These are phyloP conservation scores for Zygoascus sp. DNA, from an alignment of 1,139 yeast genomes.

Conservation along the genomic window DNA sequence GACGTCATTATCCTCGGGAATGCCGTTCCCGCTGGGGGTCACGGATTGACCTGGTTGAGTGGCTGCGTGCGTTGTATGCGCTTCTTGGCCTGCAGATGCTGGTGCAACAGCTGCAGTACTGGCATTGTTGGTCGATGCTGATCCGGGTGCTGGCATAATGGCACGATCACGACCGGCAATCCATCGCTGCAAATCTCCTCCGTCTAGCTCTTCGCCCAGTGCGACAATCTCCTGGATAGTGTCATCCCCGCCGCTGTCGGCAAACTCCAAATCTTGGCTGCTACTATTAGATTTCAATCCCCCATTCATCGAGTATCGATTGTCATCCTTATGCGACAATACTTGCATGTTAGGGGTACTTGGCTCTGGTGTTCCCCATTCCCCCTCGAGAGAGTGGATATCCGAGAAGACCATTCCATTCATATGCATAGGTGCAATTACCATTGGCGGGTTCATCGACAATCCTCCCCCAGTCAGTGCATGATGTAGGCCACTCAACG, in stretches of 20 bases:
- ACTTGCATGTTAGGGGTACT: not conserved
- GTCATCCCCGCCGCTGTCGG: not conserved
- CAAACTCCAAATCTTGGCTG: not conserved
- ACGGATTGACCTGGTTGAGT: too few relatives aligned
- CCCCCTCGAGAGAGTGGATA: slow-evolving; percentile 7
- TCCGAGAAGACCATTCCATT: slow-evolving; percentile 23
- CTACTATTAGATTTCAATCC: too few relatives aligned
- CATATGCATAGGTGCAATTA: slow-evolving; percentile 37
- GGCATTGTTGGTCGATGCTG: slow-evolving; percentile 1
- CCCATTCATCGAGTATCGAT: too few relatives aligned
- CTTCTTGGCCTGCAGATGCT: too few relatives aligned
- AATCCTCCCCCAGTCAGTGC: not conserved
- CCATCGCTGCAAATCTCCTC: not conserved
- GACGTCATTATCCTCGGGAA: slow-evolving; percentile 15
- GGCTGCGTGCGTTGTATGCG: too few relatives aligned
- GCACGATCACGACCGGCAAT: not conserved
- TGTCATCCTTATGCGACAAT: not conserved
- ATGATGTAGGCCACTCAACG: not conserved
- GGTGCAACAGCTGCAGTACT: not conserved
- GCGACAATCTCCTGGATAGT: slow-evolving; percentile 9
- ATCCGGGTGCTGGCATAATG: not conserved
- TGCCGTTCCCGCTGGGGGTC: too few relatives aligned
- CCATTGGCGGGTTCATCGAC: slow-evolving; percentile 23
- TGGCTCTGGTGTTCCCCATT: slow-evolving; percentile 10
- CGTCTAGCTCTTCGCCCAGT: not conserved